Percentiles rank a stretch among this genome's conserved stretches.
phyloP scores from a whole-genome alignment of 768 basidiomycete species.

The Strobilomyces echinocephalus region DNA sequence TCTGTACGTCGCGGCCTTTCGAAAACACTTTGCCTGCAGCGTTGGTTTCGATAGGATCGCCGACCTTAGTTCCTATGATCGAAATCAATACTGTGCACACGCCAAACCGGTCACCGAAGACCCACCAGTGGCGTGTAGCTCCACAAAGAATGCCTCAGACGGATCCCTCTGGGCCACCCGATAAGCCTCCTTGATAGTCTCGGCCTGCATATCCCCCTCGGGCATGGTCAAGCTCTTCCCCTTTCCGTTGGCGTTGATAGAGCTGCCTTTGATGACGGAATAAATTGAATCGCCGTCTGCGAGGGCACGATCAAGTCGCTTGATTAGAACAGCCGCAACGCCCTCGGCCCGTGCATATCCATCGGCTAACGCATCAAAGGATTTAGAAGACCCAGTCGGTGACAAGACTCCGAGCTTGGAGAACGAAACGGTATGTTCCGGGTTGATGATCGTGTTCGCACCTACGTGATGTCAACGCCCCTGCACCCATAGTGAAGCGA shows the following conservation, averaged over 20 bases:
- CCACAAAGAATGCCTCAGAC: conserved; percentile 44
- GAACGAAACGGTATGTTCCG: conserved; percentile 24
- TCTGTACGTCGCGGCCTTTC: conserved; percentile 15
- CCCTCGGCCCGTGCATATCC: conserved; percentile 31
- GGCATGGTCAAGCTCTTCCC: conserved; percentile 35
- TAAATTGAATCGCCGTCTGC: conserved; percentile 31
- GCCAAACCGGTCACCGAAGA: neutral
- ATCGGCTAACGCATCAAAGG: conserved; percentile 30
- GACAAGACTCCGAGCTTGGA: conserved; percentile 34
- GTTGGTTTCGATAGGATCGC: conserved; percentile 49
- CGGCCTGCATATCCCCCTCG: conserved; percentile 30
- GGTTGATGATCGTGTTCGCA: conserved; percentile 28
- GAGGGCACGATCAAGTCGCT: conserved; percentile 30
- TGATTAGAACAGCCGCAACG: conserved; percentile 31
- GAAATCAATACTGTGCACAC: neutral
- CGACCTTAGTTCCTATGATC: conserved; percentile 34
- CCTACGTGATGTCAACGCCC: conserved; percentile 9
- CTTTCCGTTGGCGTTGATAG: conserved; percentile 33
- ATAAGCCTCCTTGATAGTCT: conserved; percentile 33
- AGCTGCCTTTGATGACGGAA: conserved; percentile 27
- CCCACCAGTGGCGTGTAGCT: conserved; percentile 46
- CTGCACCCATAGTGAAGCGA: neutral
- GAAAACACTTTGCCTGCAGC: conserved; percentile 39
- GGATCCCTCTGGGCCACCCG: conserved; percentile 26
- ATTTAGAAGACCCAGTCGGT: conserved; percentile 30